Evolutionary conservation across 1,284 basidiomycete species (phyloP), one percentile per base, ranked within the genome.

Genomic region (Waitea zeae): DNA sequence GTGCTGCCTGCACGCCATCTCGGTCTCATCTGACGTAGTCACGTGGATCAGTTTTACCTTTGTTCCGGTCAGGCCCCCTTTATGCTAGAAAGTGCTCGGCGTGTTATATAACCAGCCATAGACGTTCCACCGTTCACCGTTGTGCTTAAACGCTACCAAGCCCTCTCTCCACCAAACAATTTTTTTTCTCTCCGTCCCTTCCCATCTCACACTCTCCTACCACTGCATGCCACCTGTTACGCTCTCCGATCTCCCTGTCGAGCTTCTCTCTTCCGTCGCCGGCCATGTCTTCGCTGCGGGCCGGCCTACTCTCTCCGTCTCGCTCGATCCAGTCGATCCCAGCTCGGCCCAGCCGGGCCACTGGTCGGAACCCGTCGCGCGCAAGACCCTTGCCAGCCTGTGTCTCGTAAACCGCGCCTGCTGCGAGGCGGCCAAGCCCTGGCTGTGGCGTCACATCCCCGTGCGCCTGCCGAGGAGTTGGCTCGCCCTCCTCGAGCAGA

Each of bases 391-490:
- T 22, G 60, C 66, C 9, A 74, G 51, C 42, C 70, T 83, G 31
- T 80, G 74, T 45, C 64, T 78, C 37, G 76, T 81, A 28, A 81
- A 71, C 46, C 73, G 61, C 43, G 62, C 69, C 2, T 86, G 79
- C 76, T 68, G 70, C 46, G 67, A 70, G 33, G 82, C 78, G 1
- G 78, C 82, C 9, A 78, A 75, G 44, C 81, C 80, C 0, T 84
- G 73, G 73, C 56, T 86, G 3, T 86, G 81, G 80, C 67, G 65
- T 38, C 73, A 71, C 54, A 56, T 86, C 42, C 80, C 86, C 51
- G 74, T 86, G 30, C 69, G 80, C 9, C 63, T 84, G 9, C 81
- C 82, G 4, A 65, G 71, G 13, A 73, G 66, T 44, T 86, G 82
- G 79, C 66, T 86, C n/a, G 57, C 75, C 12, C 62, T 86, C 14